phyloP scores from a whole-genome alignment of 2,329 filamentous ascomycete genomes.

The Didymellaceae sp. region DNA sequence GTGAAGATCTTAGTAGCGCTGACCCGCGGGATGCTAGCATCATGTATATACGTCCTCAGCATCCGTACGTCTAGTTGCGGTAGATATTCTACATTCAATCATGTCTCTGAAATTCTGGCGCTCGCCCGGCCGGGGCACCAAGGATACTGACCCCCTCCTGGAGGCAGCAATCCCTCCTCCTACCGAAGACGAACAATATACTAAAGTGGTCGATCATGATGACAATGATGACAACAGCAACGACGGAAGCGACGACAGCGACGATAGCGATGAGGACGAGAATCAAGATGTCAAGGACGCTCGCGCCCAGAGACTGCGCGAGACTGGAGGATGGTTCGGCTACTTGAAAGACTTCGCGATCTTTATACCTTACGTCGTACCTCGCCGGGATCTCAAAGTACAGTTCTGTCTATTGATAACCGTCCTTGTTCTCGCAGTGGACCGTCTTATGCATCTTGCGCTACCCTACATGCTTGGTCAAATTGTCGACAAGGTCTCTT shows the following conservation, averaged over 20 bases:
- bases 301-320: conserved; percentile 65
- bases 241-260: conserved; percentile 1
- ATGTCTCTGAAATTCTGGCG: conserved; percentile 16
- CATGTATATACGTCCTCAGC: background rate
- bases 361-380: conserved; percentile 80
- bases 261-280: conserved; percentile 38
- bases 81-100: background rate
- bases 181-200: background rate
- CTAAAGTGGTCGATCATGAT: too few relatives aligned
- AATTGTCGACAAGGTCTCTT: conserved; percentile 71
- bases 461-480: conserved; percentile 78
- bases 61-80: background rate
- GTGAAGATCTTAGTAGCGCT: background rate
- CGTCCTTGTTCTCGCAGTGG: conserved; percentile 67
- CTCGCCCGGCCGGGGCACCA: conserved; percentile 10
- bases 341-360: conserved; percentile 76
- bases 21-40: background rate
- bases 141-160: conserved; percentile 19
- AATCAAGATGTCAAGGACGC: conserved; percentile 41
- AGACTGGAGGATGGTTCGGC: conserved; percentile 75
- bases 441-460: conserved; percentile 74
- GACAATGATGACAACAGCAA: background rate
- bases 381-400: conserved; percentile 66
- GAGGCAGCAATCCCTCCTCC: conserved; percentile 13
- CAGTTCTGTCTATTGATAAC: conserved; percentile 72